Base-by-base conservation (phyloP, 495 filamentous ascomycete genomes). In the Neurospora hispaniola region DNA sequence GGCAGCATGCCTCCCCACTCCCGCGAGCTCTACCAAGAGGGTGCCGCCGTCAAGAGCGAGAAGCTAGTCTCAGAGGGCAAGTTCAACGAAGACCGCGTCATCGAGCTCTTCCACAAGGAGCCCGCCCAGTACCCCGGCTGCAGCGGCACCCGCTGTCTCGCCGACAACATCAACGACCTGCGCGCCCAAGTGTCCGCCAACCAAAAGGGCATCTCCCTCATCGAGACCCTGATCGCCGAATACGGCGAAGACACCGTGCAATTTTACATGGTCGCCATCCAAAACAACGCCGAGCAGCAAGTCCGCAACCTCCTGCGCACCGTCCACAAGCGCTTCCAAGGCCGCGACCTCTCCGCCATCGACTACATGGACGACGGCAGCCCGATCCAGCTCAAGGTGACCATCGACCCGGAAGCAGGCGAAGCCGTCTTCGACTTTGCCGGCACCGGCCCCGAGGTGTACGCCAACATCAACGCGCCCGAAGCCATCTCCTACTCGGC, bases 1-100 rank as follows among this genome's bases (percentile, higher is more conserved):
- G 96, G 96, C 10, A 96, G 93, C 44, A 99, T 99, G 96, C 96
- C 96, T 1, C 96, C 96, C 2, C 92, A 97, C 74, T 97, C 94
- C 4, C 89, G 91, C 6, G 96, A 98, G 77, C 87, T 99, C 0
- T 98, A 86, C 84, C 95, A 99, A 80, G 96, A 99, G 82, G 96
- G 96, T 10, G 95, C 96, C 0, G 89, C 94, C 11, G 97, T 99
- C 76, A 94, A 96, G 80, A 91, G 91, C 11, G 96, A 98, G 79
- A 98, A 97, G 82, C 87, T 99, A 3, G 95, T 99, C 66, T 94
- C 89, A 69, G 90, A 96, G 75, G 96, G 96, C 23, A 85, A 89
- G 41, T 96, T 99, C 81, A 89, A 98, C 80, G 96, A 99, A 79
- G 84, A 92, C 74, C 88, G 94, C 3, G 93, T 98, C 71, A 91